Base-by-base conservation (phyloP, 768 basidiomycete genomes). In the Calocera cornea region DNA sequence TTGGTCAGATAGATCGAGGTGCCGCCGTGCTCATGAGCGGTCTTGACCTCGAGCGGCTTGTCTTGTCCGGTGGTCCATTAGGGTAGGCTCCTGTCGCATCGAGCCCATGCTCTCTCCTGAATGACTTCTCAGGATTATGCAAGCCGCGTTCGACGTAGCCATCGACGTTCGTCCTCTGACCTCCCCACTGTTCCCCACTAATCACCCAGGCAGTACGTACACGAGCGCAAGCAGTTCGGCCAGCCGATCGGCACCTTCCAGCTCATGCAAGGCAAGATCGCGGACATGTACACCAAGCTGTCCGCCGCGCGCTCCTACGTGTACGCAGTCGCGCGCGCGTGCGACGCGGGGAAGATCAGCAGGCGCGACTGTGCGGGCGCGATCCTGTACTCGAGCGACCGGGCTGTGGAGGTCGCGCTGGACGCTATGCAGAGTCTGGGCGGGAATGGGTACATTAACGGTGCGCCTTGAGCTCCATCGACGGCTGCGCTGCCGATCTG, bases 361-460 rank as follows among this genome's bases (percentile, higher is more conserved):
- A 83, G 90, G 71, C 79, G 84, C 75, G 95, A 97, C 74, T 97
- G 95, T 72, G 95, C 95, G 10, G 94, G 93, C 19, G 92, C 91
- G 1, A 97, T 97, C 68, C 74, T 97, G 50, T 95, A 95, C 77
- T 90, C 92, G 22, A 93, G 93, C 0, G 95, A 97, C 73, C 88
- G 86, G 72, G 89, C 92, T 29, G 86, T 95, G 27, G 92, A 97
- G 75, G 91, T 97, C 14, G 87, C 93, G 2, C 78, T 91, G 72
- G 93, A 95, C 73, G 90, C 85, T 10, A 92, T 93, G 88, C 94
- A 95, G 72, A 94, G 91, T 73, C 80, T 95, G 47, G 93, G 94
- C 64, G 94, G 95, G 7, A 97, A 97, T 74, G 95, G 94, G 14
- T 97, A 95, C 75, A 94, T 94, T 76, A 95, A 95, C 70, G 92